These are phyloP conservation scores for Phytophthora tentaculata DNA, from an alignment of 352 stramenopile genomes.

Conservation along the genomic window DNA sequence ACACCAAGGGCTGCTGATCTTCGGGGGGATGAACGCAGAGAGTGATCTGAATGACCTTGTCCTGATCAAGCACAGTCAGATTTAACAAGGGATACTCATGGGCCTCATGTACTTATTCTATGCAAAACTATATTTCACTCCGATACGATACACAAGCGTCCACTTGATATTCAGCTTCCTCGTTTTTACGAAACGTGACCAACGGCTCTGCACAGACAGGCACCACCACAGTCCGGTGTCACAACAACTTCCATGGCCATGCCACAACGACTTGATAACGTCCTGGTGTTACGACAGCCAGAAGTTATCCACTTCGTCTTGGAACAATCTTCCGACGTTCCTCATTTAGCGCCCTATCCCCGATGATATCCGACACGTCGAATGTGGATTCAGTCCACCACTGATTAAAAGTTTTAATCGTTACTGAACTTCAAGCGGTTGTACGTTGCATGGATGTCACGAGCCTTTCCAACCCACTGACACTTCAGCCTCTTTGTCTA, in stretches of 20 bases:
- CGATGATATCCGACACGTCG: too few species aligned
- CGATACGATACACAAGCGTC: too few species aligned
- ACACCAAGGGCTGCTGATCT: slow-evolving; percentile 48
- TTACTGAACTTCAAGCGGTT: not conserved
- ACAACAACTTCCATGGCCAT: too few species aligned
- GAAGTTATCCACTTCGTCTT: not conserved
- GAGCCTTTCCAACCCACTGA: slow-evolving; percentile 5
- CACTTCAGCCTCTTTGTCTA: slow-evolving; percentile 1
- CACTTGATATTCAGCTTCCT: too few species aligned
- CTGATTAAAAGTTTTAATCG: not conserved
- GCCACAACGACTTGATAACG: too few species aligned
- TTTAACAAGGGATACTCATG: not conserved
- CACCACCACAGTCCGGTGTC: too few species aligned
- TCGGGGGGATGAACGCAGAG: slow-evolving; percentile 65
- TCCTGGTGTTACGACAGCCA: too few species aligned
- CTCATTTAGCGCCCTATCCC: not conserved
- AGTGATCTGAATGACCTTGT: slow-evolving; percentile 50
- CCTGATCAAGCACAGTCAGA: slow-evolving; percentile 20
- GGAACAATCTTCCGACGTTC: slow-evolving; percentile 3
- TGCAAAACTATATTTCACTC: too few species aligned
- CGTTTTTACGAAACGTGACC: too few species aligned
- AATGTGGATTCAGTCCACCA: not conserved
- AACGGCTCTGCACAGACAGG: too few species aligned
- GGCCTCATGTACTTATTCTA: too few species aligned
- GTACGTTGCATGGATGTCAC: not conserved